Evolutionary conservation across 257 asterid species (phyloP).

Genomic region (Solanum gandarillasii): DNA sequence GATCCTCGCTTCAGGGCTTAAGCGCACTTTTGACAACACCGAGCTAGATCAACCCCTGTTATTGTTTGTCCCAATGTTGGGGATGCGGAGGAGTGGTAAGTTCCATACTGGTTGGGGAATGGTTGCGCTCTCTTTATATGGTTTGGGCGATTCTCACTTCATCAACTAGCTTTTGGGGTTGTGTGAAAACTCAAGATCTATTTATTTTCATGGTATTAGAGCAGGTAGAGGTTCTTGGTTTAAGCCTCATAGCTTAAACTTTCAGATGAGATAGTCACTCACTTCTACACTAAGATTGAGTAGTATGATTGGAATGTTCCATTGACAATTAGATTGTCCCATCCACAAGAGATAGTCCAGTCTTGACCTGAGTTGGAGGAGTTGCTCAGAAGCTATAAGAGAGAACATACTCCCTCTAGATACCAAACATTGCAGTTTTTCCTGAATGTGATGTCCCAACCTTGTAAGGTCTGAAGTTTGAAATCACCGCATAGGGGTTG

Average conservation of each 20-base stretch:
- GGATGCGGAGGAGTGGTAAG: neutral
- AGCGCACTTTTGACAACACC: neutral
- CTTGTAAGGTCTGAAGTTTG: neutral
- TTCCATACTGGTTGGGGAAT: neutral
- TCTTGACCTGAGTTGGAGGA: neutral
- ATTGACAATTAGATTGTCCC: neutral
- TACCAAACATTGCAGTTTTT: neutral
- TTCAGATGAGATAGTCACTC: neutral
- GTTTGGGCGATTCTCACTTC: neutral
- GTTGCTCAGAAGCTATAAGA: neutral
- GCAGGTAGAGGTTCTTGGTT: neutral
- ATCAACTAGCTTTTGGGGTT: neutral
- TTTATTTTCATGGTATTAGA: neutral
- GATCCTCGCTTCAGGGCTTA: neutral
- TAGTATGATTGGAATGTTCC: neutral
- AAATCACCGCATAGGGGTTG: neutral
- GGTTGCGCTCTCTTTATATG: neutral
- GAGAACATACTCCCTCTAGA: neutral
- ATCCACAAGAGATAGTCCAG: neutral
- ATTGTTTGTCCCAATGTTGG: neutral
- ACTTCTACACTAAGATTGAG: neutral
- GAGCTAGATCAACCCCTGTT: neutral
- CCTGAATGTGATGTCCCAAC: neutral
- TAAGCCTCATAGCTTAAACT: neutral
- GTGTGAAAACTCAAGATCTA: neutral